A percentile compares a stretch with the other conserved stretches of the same genome.
phyloP scores from a whole-genome alignment of 352 stramenopile species.

The Phytopythium mirpurense region DNA sequence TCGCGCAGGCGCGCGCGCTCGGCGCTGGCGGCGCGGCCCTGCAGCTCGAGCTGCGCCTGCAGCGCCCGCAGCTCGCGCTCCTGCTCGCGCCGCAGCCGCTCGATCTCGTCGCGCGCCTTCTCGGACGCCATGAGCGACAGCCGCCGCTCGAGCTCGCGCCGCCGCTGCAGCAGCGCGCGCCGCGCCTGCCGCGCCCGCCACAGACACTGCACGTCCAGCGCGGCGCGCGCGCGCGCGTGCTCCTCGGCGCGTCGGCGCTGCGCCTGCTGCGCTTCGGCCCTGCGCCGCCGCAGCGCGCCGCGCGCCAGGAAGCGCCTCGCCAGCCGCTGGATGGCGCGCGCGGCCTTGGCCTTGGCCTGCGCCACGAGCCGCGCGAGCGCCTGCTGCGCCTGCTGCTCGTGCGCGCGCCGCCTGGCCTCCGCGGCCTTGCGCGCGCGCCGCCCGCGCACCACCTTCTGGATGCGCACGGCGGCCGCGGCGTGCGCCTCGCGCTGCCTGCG shows the following conservation, averaged over 20 bases:
- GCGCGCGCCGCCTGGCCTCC: conserved; percentile 23
- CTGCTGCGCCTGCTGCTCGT: conserved; percentile 37
- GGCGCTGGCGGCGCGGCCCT: conserved; percentile 43
- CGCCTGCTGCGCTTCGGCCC: conserved; percentile 24
- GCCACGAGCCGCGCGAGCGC: conserved; percentile 54
- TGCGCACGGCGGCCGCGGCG: conserved; percentile 35
- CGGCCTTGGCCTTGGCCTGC: conserved; percentile 53
- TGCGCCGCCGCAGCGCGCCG: conserved; percentile 21
- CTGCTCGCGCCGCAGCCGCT: conserved; percentile 61
- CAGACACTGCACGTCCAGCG: conserved; percentile 62
- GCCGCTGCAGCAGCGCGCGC: conserved; percentile 31
- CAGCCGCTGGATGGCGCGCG: conserved; percentile 67
- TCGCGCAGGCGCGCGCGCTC: conserved; percentile 36
- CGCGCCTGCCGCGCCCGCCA: conserved; percentile 40
- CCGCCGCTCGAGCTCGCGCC: conserved; percentile 66
- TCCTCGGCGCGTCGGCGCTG: conserved; percentile 14
- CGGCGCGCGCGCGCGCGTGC: conserved; percentile 37
- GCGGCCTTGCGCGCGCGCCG: conserved; percentile 39
- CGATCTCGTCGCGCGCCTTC: conserved; percentile 79
- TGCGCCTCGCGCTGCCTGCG: conserved; percentile 22
- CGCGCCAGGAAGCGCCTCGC: conserved; percentile 48
- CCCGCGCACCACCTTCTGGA: conserved; percentile 65
- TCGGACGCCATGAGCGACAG: conserved; percentile 80
- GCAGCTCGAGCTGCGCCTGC: conserved; percentile 57
- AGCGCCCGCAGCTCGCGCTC: conserved; percentile 62